These are phyloP conservation scores for Coemansia sp. DNA, from an alignment of 192 early-diverging fungal genomes.

Conservation along the genomic window DNA sequence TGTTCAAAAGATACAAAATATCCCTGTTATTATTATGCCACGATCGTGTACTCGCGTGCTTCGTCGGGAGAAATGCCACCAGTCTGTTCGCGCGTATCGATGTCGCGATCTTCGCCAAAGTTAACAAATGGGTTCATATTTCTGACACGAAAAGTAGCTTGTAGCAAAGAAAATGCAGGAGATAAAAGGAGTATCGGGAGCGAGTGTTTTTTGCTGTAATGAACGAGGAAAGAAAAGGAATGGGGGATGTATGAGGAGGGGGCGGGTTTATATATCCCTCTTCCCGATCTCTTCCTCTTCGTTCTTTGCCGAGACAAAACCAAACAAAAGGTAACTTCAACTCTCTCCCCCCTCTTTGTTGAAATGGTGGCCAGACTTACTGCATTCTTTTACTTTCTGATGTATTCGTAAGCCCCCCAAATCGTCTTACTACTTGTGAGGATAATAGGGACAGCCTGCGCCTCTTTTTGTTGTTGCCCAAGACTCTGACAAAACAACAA, in stretches of 20 bases:
- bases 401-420: background rate
- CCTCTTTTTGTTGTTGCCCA: too few relatives aligned
- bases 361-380: background rate
- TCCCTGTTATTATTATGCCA: too few relatives aligned
- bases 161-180: background rate
- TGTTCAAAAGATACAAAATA: too few relatives aligned
- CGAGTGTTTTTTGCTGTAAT: background rate
- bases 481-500: too few relatives aligned
- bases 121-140: constrained; percentile 25
- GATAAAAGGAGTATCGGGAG: background rate
- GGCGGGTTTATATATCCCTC: too few relatives aligned
- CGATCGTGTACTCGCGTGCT: constrained; percentile 41
- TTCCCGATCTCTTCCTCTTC: too few relatives aligned
- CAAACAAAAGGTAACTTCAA: too few relatives aligned
- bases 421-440: too few relatives aligned
- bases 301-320: too few relatives aligned
- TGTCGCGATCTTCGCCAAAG: constrained; percentile 39
- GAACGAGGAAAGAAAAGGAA: too few relatives aligned
- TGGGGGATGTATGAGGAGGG: too few relatives aligned
- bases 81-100: constrained; percentile 43
- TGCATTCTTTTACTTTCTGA: background rate
- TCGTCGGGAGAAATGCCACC: constrained; percentile 43
- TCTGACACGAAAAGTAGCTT: background rate
- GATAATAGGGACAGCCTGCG: too few relatives aligned
- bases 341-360: background rate